These are phyloP conservation scores for Phytophthora tentaculata DNA, from an alignment of 352 stramenopile species.

Conservation along the genomic window DNA sequence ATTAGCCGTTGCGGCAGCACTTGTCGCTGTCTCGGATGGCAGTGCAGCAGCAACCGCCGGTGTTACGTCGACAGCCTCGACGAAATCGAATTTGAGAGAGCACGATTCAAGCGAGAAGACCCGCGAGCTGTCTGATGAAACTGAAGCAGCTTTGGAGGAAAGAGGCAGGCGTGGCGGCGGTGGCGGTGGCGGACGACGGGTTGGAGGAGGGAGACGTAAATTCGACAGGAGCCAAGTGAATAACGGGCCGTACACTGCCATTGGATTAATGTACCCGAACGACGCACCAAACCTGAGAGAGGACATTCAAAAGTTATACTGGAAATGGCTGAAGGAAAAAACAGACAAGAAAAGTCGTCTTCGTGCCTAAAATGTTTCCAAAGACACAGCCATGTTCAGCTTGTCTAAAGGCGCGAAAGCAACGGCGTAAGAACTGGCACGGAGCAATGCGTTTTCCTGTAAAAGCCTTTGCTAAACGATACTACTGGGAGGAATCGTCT, in stretches of 20 bases:
- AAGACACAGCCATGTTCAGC: background rate
- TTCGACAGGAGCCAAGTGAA: conserved; percentile 1
- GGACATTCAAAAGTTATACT: conserved; percentile 2
- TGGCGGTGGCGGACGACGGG: background rate
- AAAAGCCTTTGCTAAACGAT: too few species aligned
- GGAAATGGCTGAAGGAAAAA: conserved; percentile 2
- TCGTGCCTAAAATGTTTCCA: background rate
- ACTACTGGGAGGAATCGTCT: too few species aligned
- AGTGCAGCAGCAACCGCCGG: background rate
- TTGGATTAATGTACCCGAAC: conserved; percentile 17
- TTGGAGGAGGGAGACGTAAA: too few species aligned
- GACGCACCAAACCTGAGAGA: conserved; percentile 15
- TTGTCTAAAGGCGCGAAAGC: background rate
- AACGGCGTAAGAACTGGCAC: background rate
- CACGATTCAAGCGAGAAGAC: background rate
- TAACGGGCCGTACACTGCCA: conserved; percentile 3
- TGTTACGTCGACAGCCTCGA: background rate
- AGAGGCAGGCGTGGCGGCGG: background rate
- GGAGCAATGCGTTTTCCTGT: background rate
- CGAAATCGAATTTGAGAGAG: background rate
- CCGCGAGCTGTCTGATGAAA: background rate
- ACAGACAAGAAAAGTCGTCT: conserved; percentile 3
- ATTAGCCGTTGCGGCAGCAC: background rate
- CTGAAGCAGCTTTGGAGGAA: conserved; percentile 8
- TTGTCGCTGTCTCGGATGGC: background rate